A percentile compares a stretch with the other conserved stretches of the same genome.
Conservation (phyloP, 768 basidiomycete genomes). For the Suillus paluster region DNA sequence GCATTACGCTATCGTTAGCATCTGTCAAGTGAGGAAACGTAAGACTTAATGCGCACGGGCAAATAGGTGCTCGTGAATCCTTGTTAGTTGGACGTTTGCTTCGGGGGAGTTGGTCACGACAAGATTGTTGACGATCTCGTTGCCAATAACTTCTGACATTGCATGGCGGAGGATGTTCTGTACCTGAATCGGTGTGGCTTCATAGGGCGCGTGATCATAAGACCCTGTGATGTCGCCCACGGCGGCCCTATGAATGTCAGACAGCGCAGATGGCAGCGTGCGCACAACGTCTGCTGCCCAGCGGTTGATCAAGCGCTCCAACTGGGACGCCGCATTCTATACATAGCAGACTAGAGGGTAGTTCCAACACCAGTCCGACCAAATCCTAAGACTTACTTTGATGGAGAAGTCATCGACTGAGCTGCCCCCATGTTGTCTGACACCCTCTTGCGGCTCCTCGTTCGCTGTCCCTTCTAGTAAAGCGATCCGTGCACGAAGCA, state of each 20-base stretch:
- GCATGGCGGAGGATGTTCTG: slow-evolving; percentile 83
- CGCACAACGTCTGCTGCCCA: slow-evolving; percentile 83
- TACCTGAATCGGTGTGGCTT: slow-evolving; percentile 67
- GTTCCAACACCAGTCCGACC: background rate
- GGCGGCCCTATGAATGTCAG: slow-evolving; percentile 59
- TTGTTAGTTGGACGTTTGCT: slow-evolving; percentile 81
- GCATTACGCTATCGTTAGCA: slow-evolving; percentile 4
- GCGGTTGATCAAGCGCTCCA: slow-evolving; percentile 84
- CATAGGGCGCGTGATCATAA: slow-evolving; percentile 47
- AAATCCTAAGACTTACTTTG: slow-evolving; percentile 52
- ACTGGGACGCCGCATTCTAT: slow-evolving; percentile 80
- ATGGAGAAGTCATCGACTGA: slow-evolving; percentile 90
- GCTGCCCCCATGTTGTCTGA: slow-evolving; percentile 51
- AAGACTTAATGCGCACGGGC: slow-evolving; percentile 53
- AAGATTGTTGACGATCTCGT: slow-evolving; percentile 84
- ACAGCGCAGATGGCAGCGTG: slow-evolving; percentile 55
- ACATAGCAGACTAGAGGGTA: slow-evolving; percentile 1
- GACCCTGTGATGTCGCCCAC: slow-evolving; percentile 60
- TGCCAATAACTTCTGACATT: slow-evolving; percentile 71
- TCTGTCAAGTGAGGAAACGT: background rate
- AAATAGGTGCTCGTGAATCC: slow-evolving; percentile 89
- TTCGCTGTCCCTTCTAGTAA: slow-evolving; percentile 67
- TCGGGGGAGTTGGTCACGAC: slow-evolving; percentile 87
- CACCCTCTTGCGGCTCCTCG: slow-evolving; percentile 35
- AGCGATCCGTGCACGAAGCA: slow-evolving; percentile 69